Base-by-base conservation (phyloP, 106 monocot species). In the Acorus calamus region DNA sequence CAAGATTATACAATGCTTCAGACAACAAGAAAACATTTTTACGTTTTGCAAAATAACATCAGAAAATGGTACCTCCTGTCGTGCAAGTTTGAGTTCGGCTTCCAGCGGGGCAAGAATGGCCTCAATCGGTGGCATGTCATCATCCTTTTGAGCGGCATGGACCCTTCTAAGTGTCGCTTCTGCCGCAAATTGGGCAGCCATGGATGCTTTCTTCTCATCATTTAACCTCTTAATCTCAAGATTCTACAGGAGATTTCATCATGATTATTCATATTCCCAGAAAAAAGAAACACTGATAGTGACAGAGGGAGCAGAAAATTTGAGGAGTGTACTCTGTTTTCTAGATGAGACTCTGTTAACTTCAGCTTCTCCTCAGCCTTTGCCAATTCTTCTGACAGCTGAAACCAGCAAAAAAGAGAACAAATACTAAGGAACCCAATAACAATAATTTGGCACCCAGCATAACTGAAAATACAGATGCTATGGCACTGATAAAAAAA, bases 351-450 rank as follows among this genome's bases (percentile, higher is more conserved):
- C 63, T 98, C 96, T 4, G 91, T 91, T 52, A 91, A 61, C 74
- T 98, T 91, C 57, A 98, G 88, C 75, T 92, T 98, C 71, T 76
- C 86, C 3, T 86, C 86, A 61, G 84, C 56, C 73, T 79, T 89
- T 13, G 69, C 51, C 71, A 94, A 65, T 57, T 91, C 87, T 42
- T 92, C 91, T 4, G 91, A 76, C 42, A 98, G 80, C 96, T 98
- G 85, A 59, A 10, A 77, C 53, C 41, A 54, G 47, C 61, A 73
- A 55, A n/a, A 60, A 28, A 28, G 28, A 28, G 28, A 28, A 28
- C 28, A 28, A n/a, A 28, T 28, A 28, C 28, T 28, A 28, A 28
- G 28, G 28, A 28, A 28, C 1, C 28, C 28, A 28, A 28, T 28
- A 28, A 28, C 28, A 28, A 0, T 28, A 28, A 28, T 28, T 28